Conservation (phyloP, 768 basidiomycete species). For the Lactarius deliciosus region DNA sequence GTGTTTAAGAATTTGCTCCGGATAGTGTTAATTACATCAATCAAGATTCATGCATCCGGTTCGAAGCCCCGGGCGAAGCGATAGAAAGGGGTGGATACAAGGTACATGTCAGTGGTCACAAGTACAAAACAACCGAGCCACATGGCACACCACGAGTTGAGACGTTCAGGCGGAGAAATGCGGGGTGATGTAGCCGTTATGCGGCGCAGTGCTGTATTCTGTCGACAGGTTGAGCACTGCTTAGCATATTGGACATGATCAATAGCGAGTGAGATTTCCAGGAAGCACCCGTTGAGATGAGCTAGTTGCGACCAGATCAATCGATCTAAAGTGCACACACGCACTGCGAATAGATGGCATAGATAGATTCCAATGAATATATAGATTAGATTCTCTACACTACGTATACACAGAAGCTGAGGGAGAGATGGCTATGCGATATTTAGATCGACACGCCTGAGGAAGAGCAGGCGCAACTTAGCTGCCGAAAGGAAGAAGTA, state of each 20-base stretch:
- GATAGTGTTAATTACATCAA: not conserved
- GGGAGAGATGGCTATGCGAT: not conserved
- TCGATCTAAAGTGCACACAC: not conserved
- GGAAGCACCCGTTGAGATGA: not conserved
- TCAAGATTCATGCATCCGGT: not conserved
- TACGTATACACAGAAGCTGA: not conserved
- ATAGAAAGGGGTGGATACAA: constrained; percentile 2
- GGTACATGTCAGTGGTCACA: not conserved
- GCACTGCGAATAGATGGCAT: not conserved
- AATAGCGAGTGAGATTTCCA: not conserved
- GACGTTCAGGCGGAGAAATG: not conserved
- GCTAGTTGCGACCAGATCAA: not conserved
- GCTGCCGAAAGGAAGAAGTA: not conserved
- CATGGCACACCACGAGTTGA: not conserved
- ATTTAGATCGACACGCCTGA: not conserved
- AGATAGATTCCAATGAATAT: not conserved
- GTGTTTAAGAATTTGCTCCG: not conserved
- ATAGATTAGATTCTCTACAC: not conserved
- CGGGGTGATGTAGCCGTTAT: not conserved
- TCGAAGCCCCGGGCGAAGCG: not conserved
- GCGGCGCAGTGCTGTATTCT: not conserved
- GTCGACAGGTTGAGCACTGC: not conserved
- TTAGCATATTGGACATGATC: not conserved
- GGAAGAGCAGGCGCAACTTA: not conserved
- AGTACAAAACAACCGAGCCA: not conserved